These are phyloP conservation scores for Incumbomyces lentus DNA, from an alignment of 2,329 filamentous ascomycete species.

Conservation along the genomic window DNA sequence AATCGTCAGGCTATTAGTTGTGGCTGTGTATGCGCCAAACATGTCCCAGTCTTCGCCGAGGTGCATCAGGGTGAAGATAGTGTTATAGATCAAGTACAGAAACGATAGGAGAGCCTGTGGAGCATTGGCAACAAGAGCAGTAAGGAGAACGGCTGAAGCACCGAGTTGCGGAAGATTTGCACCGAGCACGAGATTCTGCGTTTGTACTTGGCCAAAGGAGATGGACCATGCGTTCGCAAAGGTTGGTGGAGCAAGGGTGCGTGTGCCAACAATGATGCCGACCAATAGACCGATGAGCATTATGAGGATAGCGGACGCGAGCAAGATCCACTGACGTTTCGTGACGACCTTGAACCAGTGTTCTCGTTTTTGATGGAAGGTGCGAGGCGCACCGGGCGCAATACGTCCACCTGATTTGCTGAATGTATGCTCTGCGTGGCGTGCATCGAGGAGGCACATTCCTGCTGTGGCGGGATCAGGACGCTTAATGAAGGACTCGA, in stretches of 20 bases:
- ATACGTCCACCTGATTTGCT: background rate
- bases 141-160: slow-evolving; percentile 7
- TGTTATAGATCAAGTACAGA: slow-evolving; percentile 27
- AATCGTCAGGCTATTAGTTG: background rate
- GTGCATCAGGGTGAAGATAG: slow-evolving; percentile 34
- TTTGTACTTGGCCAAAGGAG: background rate
- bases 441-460: slow-evolving; percentile 17
- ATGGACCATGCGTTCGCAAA: slow-evolving; percentile 4
- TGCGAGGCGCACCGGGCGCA: slow-evolving; percentile 5
- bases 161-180: slow-evolving; percentile 5
- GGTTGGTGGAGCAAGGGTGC: background rate
- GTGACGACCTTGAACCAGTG: slow-evolving; percentile 14
- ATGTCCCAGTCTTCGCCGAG: slow-evolving; percentile 38
- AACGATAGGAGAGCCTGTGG: slow-evolving; percentile 26
- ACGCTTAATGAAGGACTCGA: slow-evolving; percentile 27
- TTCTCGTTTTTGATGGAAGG: slow-evolving; percentile 10
- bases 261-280: background rate
- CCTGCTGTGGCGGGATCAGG: slow-evolving; percentile 23
- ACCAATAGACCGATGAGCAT: slow-evolving; percentile 10
- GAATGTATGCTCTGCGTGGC: background rate
- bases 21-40: slow-evolving; percentile 22
- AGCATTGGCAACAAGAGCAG: slow-evolving; percentile 24
- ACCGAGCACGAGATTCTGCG: slow-evolving; percentile 3
- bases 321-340: slow-evolving; percentile 17
- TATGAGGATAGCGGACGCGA: slow-evolving; percentile 9